These are phyloP conservation scores for Fusarium virguliforme DNA, from an alignment of 2,329 filamentous ascomycete species.

Conservation along the genomic window DNA sequence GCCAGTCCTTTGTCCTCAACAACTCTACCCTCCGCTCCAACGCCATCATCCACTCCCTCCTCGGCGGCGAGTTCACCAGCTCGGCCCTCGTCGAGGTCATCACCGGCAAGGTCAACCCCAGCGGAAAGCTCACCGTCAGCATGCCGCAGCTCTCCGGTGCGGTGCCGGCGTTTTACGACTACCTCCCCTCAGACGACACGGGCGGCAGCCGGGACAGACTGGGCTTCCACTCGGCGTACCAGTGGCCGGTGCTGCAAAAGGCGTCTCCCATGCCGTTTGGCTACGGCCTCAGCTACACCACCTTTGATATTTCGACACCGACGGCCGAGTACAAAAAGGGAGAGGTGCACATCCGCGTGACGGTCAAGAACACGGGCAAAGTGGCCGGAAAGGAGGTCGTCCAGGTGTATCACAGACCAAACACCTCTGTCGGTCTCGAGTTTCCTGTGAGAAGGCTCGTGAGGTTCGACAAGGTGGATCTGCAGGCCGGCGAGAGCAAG, in stretches of 20 bases:
- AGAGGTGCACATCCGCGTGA: slow-evolving; percentile 63
- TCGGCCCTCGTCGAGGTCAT: slow-evolving; percentile 75
- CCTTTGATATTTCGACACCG: slow-evolving; percentile 67
- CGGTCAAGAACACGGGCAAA: slow-evolving; percentile 71
- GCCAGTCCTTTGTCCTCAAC: slow-evolving; percentile 53
- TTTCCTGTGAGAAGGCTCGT: slow-evolving; percentile 71
- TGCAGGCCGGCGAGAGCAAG: slow-evolving; percentile 68
- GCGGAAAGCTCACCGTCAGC: slow-evolving; percentile 59
- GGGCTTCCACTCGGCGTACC: slow-evolving; percentile 65
- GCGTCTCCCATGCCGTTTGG: slow-evolving; percentile 63
- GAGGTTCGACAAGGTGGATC: slow-evolving; percentile 72
- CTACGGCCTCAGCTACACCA: slow-evolving; percentile 77
- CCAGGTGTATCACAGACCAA: slow-evolving; percentile 67
- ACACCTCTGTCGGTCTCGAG: slow-evolving; percentile 66
- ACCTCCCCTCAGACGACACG: slow-evolving; percentile 74
- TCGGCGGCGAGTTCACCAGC: slow-evolving; percentile 77
- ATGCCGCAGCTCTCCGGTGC: slow-evolving; percentile 64
- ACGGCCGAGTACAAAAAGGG: slow-evolving; percentile 54
- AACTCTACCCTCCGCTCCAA: slow-evolving; percentile 59
- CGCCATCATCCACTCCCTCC: slow-evolving; percentile 73
- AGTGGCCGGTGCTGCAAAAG: slow-evolving; percentile 49
- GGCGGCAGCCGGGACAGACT: slow-evolving; percentile 71
- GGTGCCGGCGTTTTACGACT: slow-evolving; percentile 76
- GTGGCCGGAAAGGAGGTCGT: slow-evolving; percentile 66
- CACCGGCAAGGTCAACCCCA: slow-evolving; percentile 74